phyloP scores from a whole-genome alignment of 371 early-diverging fungal genomes.

The Lichtheimia ornata region DNA sequence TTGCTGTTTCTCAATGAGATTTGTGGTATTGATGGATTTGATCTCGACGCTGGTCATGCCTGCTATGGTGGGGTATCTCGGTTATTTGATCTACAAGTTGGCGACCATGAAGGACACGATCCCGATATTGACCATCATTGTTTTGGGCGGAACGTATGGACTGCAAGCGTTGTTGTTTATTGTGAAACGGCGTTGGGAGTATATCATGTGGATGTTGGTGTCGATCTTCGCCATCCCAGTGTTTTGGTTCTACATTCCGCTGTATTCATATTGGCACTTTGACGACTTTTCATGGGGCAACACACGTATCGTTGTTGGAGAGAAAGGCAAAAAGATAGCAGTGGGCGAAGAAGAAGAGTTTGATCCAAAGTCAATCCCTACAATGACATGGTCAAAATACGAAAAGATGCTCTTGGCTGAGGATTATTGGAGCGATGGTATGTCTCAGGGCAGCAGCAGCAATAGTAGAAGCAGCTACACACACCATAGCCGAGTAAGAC shows the following conservation, averaged over 20 bases:
- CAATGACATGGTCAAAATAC: conserved; percentile 89
- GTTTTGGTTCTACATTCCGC: conserved; percentile 79
- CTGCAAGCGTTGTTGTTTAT: conserved; percentile 86
- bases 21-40: conserved; percentile 92
- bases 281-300: conserved; percentile 98
- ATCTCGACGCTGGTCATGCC: conserved; percentile 92
- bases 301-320: conserved; percentile 85
- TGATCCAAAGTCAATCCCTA: conserved; percentile 57
- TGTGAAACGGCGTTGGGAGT: conserved; percentile 84
- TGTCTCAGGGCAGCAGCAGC: conserved; percentile 35
- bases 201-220: conserved; percentile 95
- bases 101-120: conserved; percentile 37
- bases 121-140: conserved; percentile 57
- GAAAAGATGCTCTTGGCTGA: conserved; percentile 69
- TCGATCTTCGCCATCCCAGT: conserved; percentile 85
- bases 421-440: conserved; percentile 35
- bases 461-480: conserved; percentile 19
- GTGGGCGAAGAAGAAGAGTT: conserved; percentile 50
- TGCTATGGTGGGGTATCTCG: conserved; percentile 85
- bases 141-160: conserved; percentile 80
- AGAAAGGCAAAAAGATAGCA: conserved; percentile 69
- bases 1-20: conserved; percentile 98
- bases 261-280: conserved; percentile 95
- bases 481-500: conserved; percentile 6
- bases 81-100: conserved; percentile 67